A percentile compares a stretch with the other conserved stretches of the same genome.
Conservation (phyloP, 768 basidiomycete genomes). For the Kondoa malvinella region DNA sequence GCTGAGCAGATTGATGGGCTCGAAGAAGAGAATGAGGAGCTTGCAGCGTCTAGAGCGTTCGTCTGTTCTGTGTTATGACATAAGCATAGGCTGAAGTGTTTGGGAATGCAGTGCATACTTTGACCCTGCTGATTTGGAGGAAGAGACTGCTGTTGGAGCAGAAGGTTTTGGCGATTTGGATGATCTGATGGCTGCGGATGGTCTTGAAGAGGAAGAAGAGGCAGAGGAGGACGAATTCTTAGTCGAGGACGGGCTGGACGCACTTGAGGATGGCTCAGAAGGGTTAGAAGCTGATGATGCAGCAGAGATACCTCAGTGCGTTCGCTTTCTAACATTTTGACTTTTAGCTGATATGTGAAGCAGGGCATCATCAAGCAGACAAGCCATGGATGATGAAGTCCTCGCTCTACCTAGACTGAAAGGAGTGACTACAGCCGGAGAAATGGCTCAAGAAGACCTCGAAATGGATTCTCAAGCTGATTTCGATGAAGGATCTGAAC, state of each 20-base stretch:
- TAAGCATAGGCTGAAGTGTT: not conserved
- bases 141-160: conserved; percentile 12
- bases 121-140: conserved; percentile 10
- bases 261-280: conserved; percentile 27
- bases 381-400: conserved; percentile 6
- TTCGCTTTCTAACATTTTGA: not conserved
- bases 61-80: not conserved
- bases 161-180: conserved; percentile 16
- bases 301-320: not conserved
- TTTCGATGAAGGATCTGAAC: conserved; percentile 38
- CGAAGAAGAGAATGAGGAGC: not conserved
- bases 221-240: conserved; percentile 28
- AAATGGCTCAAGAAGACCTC: conserved; percentile 31
- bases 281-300: not conserved
- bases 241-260: conserved; percentile 31
- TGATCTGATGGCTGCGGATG: conserved; percentile 9
- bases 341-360: not conserved
- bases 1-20: not conserved
- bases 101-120: conserved; percentile 1
- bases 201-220: conserved; percentile 13
- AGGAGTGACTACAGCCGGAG: conserved; percentile 14
- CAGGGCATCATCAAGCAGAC: not conserved
- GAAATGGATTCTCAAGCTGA: conserved; percentile 36
- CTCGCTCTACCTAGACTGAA: not conserved
- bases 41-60: not conserved